A percentile compares a stretch with the other conserved stretches of the same genome.
phyloP scores from a whole-genome alignment of 1,284 basidiomycete species.

The Mycena citricolor region DNA sequence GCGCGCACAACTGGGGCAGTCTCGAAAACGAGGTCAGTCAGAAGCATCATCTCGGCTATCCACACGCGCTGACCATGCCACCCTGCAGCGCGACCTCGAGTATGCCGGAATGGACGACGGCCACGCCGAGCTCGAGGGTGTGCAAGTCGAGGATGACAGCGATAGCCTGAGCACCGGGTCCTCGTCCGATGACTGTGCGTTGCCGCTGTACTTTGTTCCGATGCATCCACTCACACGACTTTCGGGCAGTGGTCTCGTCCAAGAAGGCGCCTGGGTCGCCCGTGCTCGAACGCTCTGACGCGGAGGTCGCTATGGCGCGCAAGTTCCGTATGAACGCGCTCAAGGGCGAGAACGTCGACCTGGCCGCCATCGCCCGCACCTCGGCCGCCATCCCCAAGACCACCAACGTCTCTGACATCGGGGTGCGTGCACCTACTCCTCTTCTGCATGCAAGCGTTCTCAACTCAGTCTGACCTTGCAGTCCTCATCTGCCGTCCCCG shows the following conservation, averaged over 20 bases:
- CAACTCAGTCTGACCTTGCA: background rate
- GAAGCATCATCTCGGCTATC: background rate
- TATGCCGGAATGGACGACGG: constrained; percentile 23
- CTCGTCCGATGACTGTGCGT: constrained; percentile 23
- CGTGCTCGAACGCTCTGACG: constrained; percentile 46
- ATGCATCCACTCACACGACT: constrained; percentile 15
- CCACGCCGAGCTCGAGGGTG: constrained; percentile 34
- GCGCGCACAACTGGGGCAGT: constrained; percentile 83
- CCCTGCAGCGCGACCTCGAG: constrained; percentile 19
- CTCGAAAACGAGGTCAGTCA: constrained; percentile 46
- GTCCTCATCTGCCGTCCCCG: constrained; percentile 3
- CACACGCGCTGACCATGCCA: background rate
- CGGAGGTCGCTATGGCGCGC: constrained; percentile 64
- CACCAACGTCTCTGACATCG: constrained; percentile 37
- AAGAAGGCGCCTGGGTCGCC: constrained; percentile 34
- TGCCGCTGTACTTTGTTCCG: constrained; percentile 2
- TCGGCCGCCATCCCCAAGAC: constrained; percentile 62
- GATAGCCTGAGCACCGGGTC: constrained; percentile 23
- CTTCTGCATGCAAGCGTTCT: background rate
- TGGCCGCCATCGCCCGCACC: constrained; percentile 78
- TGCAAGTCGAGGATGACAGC: constrained; percentile 46
- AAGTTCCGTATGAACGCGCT: constrained; percentile 68
- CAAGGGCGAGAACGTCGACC: constrained; percentile 64
- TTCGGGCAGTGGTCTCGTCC: constrained; percentile 20
- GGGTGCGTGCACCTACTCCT: constrained; percentile 31